Percentiles rank a stretch among this genome's conserved stretches.
Evolutionary conservation across 1,139 yeast species (phyloP).

Genomic region (Yamadazyma siamensis): DNA sequence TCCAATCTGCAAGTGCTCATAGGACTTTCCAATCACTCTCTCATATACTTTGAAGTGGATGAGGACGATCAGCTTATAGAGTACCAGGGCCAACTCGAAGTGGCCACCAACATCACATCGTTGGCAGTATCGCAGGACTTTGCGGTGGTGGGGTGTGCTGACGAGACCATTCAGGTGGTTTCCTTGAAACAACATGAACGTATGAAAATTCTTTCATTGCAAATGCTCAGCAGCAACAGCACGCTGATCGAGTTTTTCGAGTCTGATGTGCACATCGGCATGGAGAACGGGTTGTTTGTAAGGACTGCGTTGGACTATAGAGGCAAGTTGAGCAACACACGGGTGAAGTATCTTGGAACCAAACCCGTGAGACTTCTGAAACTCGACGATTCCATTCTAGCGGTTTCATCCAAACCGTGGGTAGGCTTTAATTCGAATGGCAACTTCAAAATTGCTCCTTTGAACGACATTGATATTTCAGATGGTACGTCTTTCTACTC

Average conservation of each 20-base stretch:
- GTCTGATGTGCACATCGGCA: conserved; percentile 63
- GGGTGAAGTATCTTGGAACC: conserved; percentile 74
- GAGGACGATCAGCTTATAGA: conserved; percentile 64
- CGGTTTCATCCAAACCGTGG: conserved; percentile 46
- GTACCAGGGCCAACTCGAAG: conserved; percentile 59
- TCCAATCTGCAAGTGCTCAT: conserved; percentile 68
- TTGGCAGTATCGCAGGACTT: conserved; percentile 41
- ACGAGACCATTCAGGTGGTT: conserved; percentile 65
- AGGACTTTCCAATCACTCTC: conserved; percentile 67
- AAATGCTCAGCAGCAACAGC: conserved; percentile 63
- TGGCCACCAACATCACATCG: conserved; percentile 54
- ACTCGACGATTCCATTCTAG: conserved; percentile 27
- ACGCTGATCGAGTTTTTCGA: conserved; percentile 42
- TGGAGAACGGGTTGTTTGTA: conserved; percentile 78
- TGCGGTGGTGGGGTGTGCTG: conserved; percentile 69
- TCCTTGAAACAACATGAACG: conserved; percentile 64
- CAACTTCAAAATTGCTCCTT: conserved; percentile 41
- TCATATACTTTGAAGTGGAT: conserved; percentile 82
- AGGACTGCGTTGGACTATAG: conserved; percentile 46
- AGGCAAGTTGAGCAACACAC: conserved; percentile 66
- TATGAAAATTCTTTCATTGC: conserved; percentile 61
- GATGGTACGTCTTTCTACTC: conserved; percentile 55
- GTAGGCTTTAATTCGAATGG: conserved; percentile 20
- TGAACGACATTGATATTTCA: conserved; percentile 27
- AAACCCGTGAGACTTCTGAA: conserved; percentile 53